These are phyloP conservation scores for Cladophialophora yegresii DNA, from an alignment of 2,329 filamentous ascomycete species.

Conservation along the genomic window DNA sequence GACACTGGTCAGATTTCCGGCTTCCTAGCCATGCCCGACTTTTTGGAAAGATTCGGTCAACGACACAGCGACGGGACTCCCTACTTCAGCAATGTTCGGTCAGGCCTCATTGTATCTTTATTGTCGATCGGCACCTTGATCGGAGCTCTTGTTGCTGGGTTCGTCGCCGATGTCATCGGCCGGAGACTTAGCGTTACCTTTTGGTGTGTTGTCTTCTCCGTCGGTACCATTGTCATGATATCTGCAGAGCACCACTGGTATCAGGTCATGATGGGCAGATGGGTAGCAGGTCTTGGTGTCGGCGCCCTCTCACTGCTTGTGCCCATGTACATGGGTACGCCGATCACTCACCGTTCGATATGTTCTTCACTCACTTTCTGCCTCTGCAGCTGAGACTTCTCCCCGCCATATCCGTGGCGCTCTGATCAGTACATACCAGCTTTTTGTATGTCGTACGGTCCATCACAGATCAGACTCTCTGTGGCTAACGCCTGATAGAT, in stretches of 20 bases:
- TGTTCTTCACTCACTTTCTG: neutral
- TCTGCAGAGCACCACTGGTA: slow-evolving; percentile 58
- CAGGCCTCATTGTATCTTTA: slow-evolving; percentile 48
- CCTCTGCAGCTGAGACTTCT: slow-evolving; percentile 45
- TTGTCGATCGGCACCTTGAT: slow-evolving; percentile 72
- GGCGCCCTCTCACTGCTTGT: slow-evolving; percentile 48
- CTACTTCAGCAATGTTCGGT: slow-evolving; percentile 47
- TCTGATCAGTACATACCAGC: slow-evolving; percentile 50
- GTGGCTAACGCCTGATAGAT: slow-evolving; percentile 50
- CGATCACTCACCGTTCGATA: neutral
- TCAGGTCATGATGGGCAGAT: slow-evolving; percentile 64
- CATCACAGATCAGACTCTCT: neutral
- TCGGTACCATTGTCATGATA: slow-evolving; percentile 50
- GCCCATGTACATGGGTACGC: slow-evolving; percentile 45
- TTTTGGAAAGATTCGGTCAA: slow-evolving; percentile 46
- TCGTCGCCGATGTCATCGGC: slow-evolving; percentile 49
- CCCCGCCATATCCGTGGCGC: slow-evolving; percentile 51
- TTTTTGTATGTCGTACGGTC: slow-evolving; percentile 46
- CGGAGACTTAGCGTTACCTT: slow-evolving; percentile 47
- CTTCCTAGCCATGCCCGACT: slow-evolving; percentile 48
- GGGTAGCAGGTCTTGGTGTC: slow-evolving; percentile 48
- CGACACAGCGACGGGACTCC: slow-evolving; percentile 43
- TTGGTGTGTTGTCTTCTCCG: slow-evolving; percentile 46
- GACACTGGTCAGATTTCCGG: slow-evolving; percentile 51
- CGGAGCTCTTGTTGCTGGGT: slow-evolving; percentile 62